Evolutionary conservation across 169 alveolate species (phyloP), one percentile per base, ranked within the genome.

Genomic region (Babesia microti): DNA sequence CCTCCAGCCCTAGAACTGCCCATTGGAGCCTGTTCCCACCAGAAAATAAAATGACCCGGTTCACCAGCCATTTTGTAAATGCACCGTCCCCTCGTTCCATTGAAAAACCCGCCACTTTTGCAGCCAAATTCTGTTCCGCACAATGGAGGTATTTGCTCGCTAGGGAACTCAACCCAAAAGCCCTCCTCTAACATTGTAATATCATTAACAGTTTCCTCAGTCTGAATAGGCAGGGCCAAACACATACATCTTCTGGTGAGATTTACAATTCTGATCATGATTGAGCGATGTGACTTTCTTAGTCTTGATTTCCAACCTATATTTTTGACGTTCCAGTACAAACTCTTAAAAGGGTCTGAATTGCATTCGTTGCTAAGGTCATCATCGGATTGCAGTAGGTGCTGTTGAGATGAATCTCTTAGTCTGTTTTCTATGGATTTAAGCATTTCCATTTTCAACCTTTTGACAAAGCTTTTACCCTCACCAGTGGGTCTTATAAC

Each of bases 81-180:
- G 52, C 86, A 78, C 15, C 42, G 33, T 14, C 86, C 86, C 15
- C 60, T 35, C 24, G 76, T 78, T 49, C 83, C 79, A 6, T 81
- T 71, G 40, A 78, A 71, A 66, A 66, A 71, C 1, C 86, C 83
- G 45, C 42, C 66, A 42, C 80, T 66, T n/a, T 69, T 68, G 39
- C 76, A 61, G 6, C 91, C 91, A 45, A 83, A 83, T 44, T 78
- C 89, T 12, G 84, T 61, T 11, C 78, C 80, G 24, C 88, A 63
- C 21, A 79, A 40, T 6, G 82, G 66, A 24, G 83, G 71, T 0
- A 83, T 79, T 48, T 83, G 80, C 46, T 83, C 90, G 53, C 55
- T 40, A 0, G 91, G 91, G 30, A 68, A 68, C 66, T 81, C 88
- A 5, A 71, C 74, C 86, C 86, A 78, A 29, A 57, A 58, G 9